Conservation (phyloP, 352 stramenopile genomes). For the Pythium plurisporium region DNA sequence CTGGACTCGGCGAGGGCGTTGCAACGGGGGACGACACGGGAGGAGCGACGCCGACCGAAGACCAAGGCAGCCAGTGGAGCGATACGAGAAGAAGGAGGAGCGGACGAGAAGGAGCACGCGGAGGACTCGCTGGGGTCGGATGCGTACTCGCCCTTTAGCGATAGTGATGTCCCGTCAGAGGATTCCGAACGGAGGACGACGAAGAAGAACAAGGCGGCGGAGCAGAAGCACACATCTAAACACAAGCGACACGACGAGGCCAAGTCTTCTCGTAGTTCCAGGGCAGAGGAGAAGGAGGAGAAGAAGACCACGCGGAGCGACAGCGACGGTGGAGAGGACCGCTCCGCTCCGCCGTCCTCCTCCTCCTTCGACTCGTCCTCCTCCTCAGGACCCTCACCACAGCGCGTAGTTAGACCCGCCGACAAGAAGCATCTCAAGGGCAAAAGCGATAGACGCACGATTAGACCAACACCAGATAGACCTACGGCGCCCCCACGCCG, state of each 20-base stretch:
- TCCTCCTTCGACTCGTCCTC: too few relatives aligned
- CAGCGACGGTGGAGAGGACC: not conserved
- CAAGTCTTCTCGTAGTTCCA: not conserved
- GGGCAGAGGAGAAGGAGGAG: constrained; percentile 3
- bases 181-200: not conserved
- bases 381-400: too few relatives aligned
- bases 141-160: constrained; percentile 32
- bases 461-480: not conserved
- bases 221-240: not conserved
- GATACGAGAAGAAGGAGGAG: constrained; percentile 2
- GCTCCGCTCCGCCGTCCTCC: not conserved
- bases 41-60: not conserved
- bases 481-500: not conserved
- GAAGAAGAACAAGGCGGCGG: not conserved
- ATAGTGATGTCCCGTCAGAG: not conserved
- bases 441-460: not conserved
- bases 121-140: constrained; percentile 31
- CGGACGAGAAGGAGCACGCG: not conserved
- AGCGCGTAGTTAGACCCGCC: too few relatives aligned
- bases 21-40: not conserved
- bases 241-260: not conserved
- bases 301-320: not conserved
- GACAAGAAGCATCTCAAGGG: not conserved
- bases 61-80: not conserved
- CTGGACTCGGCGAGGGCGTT: constrained; percentile 32